A percentile compares a stretch with the other conserved stretches of the same genome.
phyloP scores from a whole-genome alignment of 2,329 filamentous ascomycete species.

The Cordyceps tenuipes region DNA sequence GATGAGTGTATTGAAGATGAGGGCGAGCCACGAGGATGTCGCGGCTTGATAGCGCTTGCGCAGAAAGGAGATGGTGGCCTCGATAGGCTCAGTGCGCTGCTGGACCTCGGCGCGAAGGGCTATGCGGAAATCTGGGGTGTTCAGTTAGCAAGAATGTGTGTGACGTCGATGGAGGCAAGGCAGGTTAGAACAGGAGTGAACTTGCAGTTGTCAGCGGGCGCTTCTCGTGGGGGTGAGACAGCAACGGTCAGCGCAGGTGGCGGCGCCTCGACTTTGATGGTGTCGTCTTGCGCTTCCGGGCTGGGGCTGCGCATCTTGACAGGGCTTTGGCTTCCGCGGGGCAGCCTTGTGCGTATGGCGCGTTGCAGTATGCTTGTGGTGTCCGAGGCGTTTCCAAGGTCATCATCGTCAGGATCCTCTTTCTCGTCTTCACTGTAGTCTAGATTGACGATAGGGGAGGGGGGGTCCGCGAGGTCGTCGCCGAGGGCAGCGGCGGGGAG shows the following conservation, averaged over 20 bases:
- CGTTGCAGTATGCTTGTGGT: slow-evolving; percentile 33
- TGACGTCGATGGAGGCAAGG: not conserved
- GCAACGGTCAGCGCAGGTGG: slow-evolving; percentile 16
- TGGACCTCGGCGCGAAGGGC: slow-evolving; percentile 81
- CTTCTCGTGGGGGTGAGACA: slow-evolving; percentile 19
- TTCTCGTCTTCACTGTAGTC: not conserved
- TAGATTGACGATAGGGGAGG: not conserved
- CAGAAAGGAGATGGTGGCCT: slow-evolving; percentile 58
- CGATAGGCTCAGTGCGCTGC: slow-evolving; percentile 77
- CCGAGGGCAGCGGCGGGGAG: slow-evolving; percentile 32
- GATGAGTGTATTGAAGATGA: slow-evolving; percentile 53
- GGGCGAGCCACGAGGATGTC: slow-evolving; percentile 62
- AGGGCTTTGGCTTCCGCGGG: slow-evolving; percentile 47
- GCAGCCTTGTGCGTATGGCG: slow-evolving; percentile 47
- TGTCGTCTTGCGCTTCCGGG: slow-evolving; percentile 31
- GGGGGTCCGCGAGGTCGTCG: no score
- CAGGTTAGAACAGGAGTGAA: slow-evolving; percentile 11
- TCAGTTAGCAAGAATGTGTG: not conserved
- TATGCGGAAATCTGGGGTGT: slow-evolving; percentile 67
- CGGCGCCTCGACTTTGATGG: slow-evolving; percentile 27
- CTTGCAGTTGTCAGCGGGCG: slow-evolving; percentile 43
- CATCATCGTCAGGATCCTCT: slow-evolving; percentile 22
- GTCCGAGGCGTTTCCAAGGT: slow-evolving; percentile 21
- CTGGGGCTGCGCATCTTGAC: slow-evolving; percentile 40
- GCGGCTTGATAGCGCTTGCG: slow-evolving; percentile 50